phyloP scores from a whole-genome alignment of 1,284 basidiomycete species.

The Serendipita sp. region DNA sequence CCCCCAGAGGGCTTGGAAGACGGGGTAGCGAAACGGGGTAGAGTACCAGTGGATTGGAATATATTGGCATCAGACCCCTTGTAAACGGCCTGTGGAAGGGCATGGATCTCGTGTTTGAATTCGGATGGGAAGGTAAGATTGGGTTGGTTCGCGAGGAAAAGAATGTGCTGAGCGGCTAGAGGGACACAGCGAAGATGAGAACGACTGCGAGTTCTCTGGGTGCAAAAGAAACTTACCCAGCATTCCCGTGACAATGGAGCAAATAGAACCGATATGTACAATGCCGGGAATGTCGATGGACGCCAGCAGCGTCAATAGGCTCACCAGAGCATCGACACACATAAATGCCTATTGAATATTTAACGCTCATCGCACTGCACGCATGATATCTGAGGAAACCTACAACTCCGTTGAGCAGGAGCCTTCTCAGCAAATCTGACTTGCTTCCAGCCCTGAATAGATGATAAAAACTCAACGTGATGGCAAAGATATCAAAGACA shows the following conservation, averaged over 20 bases:
- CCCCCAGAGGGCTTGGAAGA: background rate
- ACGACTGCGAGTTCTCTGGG: background rate
- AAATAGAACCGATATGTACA: background rate
- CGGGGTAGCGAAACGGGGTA: background rate
- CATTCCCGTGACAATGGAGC: conserved; percentile 1
- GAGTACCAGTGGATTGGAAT: background rate
- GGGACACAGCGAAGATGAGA: background rate
- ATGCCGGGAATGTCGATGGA: conserved; percentile 3
- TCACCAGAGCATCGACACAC: background rate
- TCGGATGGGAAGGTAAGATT: background rate
- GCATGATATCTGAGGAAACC: background rate
- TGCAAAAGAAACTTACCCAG: background rate
- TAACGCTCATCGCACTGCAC: background rate
- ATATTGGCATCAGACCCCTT: background rate
- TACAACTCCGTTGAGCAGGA: background rate
- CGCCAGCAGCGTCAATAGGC: background rate
- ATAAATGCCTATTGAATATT: background rate
- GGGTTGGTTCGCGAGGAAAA: background rate
- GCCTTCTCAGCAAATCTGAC: background rate
- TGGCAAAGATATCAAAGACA: background rate
- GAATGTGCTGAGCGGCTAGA: conserved; percentile 1
- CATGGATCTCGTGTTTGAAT: background rate
- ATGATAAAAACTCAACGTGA: background rate
- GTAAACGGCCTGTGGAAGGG: background rate
- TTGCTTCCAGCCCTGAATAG: background rate